phyloP scores from a whole-genome alignment of 495 filamentous ascomycete genomes.

The Penicillium diatomitis region DNA sequence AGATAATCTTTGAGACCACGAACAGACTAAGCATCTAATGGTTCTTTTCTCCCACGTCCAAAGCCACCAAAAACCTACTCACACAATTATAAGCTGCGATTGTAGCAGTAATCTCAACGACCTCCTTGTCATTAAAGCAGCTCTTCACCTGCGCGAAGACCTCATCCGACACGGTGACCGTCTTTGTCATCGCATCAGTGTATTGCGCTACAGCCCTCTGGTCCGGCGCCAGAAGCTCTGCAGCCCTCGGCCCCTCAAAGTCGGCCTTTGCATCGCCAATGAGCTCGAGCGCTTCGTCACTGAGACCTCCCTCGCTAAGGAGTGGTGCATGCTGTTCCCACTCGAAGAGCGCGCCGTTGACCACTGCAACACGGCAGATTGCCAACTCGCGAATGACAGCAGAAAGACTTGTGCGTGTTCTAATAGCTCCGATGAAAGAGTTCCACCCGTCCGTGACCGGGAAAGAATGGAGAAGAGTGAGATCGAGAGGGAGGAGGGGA shows the following conservation, averaged over 20 bases:
- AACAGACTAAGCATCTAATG: conserved; percentile 2
- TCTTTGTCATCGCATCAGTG: conserved; percentile 67
- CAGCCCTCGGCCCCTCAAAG: conserved; percentile 4
- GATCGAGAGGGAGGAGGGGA: conserved; percentile 61
- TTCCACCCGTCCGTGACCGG: conserved; percentile 74
- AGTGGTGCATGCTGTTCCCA: conserved; percentile 71
- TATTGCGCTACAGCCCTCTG: conserved; percentile 61
- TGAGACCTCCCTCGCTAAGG: conserved; percentile 39
- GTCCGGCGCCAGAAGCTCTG: conserved; percentile 37
- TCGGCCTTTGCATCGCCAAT: conserved; percentile 24
- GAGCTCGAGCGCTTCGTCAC: conserved; percentile 37
- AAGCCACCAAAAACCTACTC: conserved; percentile 70
- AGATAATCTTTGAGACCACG: too few species aligned
- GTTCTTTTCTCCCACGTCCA: conserved; percentile 65
- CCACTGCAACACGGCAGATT: conserved; percentile 64
- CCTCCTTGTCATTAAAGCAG: conserved; percentile 54
- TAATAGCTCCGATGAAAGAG: conserved; percentile 64
- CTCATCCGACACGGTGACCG: conserved; percentile 51
- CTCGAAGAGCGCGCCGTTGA: conserved; percentile 69
- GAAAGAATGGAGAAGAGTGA: conserved; percentile 63
- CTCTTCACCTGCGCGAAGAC: conserved; percentile 52
- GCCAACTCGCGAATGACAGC: conserved; percentile 58
- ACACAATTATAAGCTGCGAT: conserved; percentile 84
- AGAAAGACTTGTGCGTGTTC: conserved; percentile 52
- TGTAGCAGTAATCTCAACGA: conserved; percentile 71